These are phyloP conservation scores for Collybia sp. DNA, from an alignment of 768 basidiomycete genomes.

Conservation along the genomic window DNA sequence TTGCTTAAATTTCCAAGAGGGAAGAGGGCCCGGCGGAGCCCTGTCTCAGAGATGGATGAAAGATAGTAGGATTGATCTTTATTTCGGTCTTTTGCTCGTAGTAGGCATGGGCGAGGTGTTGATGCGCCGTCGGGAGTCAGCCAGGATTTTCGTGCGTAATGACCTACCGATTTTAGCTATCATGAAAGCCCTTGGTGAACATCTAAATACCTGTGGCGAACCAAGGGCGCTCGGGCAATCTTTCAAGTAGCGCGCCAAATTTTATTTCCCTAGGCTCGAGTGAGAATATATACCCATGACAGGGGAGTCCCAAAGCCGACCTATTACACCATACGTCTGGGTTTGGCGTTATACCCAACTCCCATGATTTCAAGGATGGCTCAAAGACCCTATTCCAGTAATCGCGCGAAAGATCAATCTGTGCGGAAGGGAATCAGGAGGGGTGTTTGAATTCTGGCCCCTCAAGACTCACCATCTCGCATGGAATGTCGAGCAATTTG, in stretches of 20 bases:
- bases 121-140: slow-evolving; percentile 6
- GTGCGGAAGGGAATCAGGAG: slow-evolving; percentile 3
- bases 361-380: slow-evolving; percentile 77
- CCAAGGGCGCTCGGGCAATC: slow-evolving; percentile 55
- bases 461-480: slow-evolving; percentile 51
- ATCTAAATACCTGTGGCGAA: slow-evolving; percentile 68
- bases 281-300: not conserved
- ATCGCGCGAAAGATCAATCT: slow-evolving; percentile 86
- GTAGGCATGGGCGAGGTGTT: slow-evolving; percentile 41
- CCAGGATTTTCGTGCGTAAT: slow-evolving; percentile 79
- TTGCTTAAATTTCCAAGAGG: slow-evolving; percentile 72
- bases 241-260: slow-evolving; percentile 78
- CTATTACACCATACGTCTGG: slow-evolving; percentile 92
- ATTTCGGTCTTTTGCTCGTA: slow-evolving; percentile 46
- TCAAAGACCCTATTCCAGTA: slow-evolving; percentile 94
- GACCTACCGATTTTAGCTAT: slow-evolving; percentile 42
- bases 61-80: slow-evolving; percentile 97
- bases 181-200: not conserved
- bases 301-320: slow-evolving; percentile 28
- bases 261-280: slow-evolving; percentile 69
- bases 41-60: slow-evolving; percentile 64
- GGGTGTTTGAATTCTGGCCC: not conserved
- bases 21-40: slow-evolving; percentile 69
- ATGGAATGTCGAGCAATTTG: slow-evolving; percentile 65
- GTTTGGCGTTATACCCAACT: slow-evolving; percentile 79